Conservation (phyloP, 169 alveolate genomes). For the Plasmodium cynomolgi region DNA sequence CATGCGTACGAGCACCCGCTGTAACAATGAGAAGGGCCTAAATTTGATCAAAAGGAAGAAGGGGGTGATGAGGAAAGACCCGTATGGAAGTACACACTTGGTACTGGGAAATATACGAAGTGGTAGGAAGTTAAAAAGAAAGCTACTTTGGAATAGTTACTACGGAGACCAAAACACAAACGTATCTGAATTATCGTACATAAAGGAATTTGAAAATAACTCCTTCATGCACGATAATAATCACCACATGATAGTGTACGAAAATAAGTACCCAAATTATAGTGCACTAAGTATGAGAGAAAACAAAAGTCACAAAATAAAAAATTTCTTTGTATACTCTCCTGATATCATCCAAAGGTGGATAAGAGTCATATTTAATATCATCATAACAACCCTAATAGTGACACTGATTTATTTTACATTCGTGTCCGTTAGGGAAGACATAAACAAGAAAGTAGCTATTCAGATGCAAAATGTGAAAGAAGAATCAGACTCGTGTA, state of each 20-base stretch:
- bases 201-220: slow-evolving; percentile 44
- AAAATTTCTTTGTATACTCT: slow-evolving; percentile 42
- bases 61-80: slow-evolving; percentile 32
- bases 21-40: neutral
- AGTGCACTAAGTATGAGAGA: neutral
- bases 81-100: slow-evolving; percentile 28
- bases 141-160: neutral
- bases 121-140: slow-evolving; percentile 26
- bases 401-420: slow-evolving; percentile 51
- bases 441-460: slow-evolving; percentile 70
- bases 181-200: slow-evolving; percentile 58
- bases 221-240: slow-evolving; percentile 49
- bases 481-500: slow-evolving; percentile 68
- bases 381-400: slow-evolving; percentile 63
- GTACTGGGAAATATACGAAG: slow-evolving; percentile 10
- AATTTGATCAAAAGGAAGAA: slow-evolving; percentile 44
- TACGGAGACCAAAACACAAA: slow-evolving; percentile 38
- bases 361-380: slow-evolving; percentile 69
- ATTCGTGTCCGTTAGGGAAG: slow-evolving; percentile 69
- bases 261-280: slow-evolving; percentile 41
- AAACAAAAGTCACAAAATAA: neutral
- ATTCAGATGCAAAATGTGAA: slow-evolving; percentile 68
- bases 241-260: slow-evolving; percentile 46
- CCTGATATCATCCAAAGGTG: slow-evolving; percentile 76
- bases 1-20: neutral